Evolutionary conservation across 2,329 filamentous ascomycete species (phyloP).

Genomic region (Neonectria ditissima): DNA sequence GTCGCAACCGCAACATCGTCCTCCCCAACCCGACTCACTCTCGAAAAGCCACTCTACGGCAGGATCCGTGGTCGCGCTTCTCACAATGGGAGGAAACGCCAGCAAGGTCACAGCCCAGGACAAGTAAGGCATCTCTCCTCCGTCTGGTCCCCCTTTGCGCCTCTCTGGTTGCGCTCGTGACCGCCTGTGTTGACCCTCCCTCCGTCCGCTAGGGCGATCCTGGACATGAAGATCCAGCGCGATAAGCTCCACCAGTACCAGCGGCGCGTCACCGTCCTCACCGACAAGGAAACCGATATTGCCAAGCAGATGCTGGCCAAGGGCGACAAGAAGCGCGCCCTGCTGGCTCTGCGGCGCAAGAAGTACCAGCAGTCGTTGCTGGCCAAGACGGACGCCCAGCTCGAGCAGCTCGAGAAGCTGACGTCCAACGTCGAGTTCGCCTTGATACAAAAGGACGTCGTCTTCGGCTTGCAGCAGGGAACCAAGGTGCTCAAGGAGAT

Average conservation of each 20-base stretch:
- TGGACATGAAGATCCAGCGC: slow-evolving; percentile 97
- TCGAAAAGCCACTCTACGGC: slow-evolving; percentile 19
- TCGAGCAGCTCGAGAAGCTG: slow-evolving; percentile 92
- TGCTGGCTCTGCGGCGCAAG: slow-evolving; percentile 90
- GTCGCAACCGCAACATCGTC: slow-evolving; percentile 17
- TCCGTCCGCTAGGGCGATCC: slow-evolving; percentile 78
- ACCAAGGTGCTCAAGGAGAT: slow-evolving; percentile 91
- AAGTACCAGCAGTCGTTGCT: slow-evolving; percentile 96
- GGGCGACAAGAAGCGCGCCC: slow-evolving; percentile 83
- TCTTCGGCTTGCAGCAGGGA: slow-evolving; percentile 93
- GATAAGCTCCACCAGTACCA: slow-evolving; percentile 98
- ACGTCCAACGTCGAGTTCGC: slow-evolving; percentile 94
- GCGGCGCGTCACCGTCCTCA: slow-evolving; percentile 86
- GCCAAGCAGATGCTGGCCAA: slow-evolving; percentile 84
- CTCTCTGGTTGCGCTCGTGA: slow-evolving; percentile 34
- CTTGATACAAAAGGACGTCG: slow-evolving; percentile 93
- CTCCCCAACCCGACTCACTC: slow-evolving; percentile 6
- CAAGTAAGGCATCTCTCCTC: slow-evolving; percentile 69
- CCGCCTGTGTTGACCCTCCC: slow-evolving; percentile 25
- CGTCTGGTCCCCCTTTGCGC: slow-evolving; percentile 17
- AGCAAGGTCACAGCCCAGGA: slow-evolving; percentile 80
- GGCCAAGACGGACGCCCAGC: slow-evolving; percentile 88
- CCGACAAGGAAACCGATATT: slow-evolving; percentile 86
- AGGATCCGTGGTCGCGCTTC: slow-evolving; percentile 11
- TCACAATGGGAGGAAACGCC: slow-evolving; percentile 65